Evolutionary conservation across 2,329 filamentous ascomycete species (phyloP), one percentile per base, ranked within the genome.

Genomic region (Ascochyta lentis): DNA sequence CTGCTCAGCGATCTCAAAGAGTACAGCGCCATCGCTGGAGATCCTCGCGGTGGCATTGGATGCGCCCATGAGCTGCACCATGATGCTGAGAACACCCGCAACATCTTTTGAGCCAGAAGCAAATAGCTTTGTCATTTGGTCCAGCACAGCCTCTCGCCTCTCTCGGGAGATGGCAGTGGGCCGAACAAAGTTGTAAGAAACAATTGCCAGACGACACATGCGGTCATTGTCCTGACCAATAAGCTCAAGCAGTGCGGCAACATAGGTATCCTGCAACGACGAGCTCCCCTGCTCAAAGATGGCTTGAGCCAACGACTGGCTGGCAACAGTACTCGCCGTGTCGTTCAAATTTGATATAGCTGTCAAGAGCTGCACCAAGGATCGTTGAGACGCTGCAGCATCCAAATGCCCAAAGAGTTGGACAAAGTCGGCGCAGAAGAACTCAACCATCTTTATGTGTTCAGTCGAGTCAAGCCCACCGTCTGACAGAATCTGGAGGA

Each of bases 11-110:
- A 74, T 59, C n/a, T 67, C 54, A 46, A 73, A 74, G 15, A 73
- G 45, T 1, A 61, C 34, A 3, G 46, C 46, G 10, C 64, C 64
- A 16, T 73, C 60, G 5, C 64, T 68, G 4, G 68, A 70, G 1
- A 76, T 49, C 26, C 69, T 73, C 10, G 74, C 69, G 6, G 68
- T 75, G 13, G 74, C 68, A 50, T 77, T 77, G 2, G 74, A 67
- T 6, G 68, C 57, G 27, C 69, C 60, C 68, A 76, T 74, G 8
- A 77, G 58, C 44, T 68, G 66, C 7, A 59, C 61, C 60, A 74
- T 65, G 34, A 72, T 61, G 38, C 66, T 68, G 4, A 74, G 54
- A 13, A 69, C 22, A 1, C 42, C 42, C 4, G 56, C 39, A 4
- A 56, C 44, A 19, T 64, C 47, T 22, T 45, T 23, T 24, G 62